Base-by-base conservation (phyloP, 352 stramenopile species). In the Globisporangium carolinianum region DNA sequence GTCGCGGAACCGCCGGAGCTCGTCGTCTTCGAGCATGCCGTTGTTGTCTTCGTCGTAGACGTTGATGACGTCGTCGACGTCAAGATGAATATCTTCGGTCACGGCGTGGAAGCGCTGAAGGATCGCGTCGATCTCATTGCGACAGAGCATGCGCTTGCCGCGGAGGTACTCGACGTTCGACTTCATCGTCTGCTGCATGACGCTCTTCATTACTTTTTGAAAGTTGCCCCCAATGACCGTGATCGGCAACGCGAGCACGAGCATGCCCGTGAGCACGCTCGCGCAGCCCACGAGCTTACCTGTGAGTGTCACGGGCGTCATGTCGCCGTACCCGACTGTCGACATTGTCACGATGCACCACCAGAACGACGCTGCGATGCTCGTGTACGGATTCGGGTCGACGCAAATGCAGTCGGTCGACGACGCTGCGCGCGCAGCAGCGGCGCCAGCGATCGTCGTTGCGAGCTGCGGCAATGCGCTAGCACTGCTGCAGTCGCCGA, bases 311-410 rank as follows among this genome's bases (percentile, higher is more conserved):
- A 91, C 82, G 3, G 88, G 87, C 3, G 72, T 83, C 71, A 94
- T 86, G 53, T 97, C 88, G 1, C 88, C 88, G 55, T 96, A 97
- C 1, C 88, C 88, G 4, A 96, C 86, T 0, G 88, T 96, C 24
- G 88, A 96, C 77, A 95, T 94, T n/a, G 87, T 96, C 55, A 96
- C 85, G 52, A 97, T 86, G 53, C 87, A 89, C 86, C 85, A 96
- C 82, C 87, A 96, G 35, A 95, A 91, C 4, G 80, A 86, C 24
- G 75, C 68, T 0, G 80, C 75, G 53, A 96, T 94, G 54, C 76
- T 87, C 57, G 65, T 73, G 69, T 94, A 96, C 24, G 85, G 86
- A 17, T 87, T 91, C n/a, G 76, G 76, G 57, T 94, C 86, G 15
- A 88, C 66, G 38, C 75, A 86, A 0, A 85, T 63, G 52, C 79